These are phyloP conservation scores for Pseudogymnoascus sp. DNA, from an alignment of 2,329 filamentous ascomycete genomes.

Conservation along the genomic window DNA sequence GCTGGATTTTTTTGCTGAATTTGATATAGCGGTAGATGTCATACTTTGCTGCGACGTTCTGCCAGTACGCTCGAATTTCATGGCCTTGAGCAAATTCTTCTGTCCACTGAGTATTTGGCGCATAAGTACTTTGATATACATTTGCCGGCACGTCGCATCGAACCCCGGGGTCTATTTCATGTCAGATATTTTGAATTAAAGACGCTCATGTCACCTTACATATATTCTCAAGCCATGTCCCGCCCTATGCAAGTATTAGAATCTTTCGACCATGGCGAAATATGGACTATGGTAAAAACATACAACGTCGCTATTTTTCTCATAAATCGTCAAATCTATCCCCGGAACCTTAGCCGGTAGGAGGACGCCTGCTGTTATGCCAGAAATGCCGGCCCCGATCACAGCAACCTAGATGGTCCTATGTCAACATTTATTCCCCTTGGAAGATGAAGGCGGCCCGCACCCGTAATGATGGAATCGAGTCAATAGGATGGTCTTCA, in stretches of 20 bases:
- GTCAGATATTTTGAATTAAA: conserved; percentile 38
- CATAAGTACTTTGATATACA: conserved; percentile 62
- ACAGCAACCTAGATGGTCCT: conserved; percentile 40
- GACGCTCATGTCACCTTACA: conserved; percentile 18
- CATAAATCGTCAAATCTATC: conserved; percentile 57
- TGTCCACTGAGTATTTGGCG: conserved; percentile 60
- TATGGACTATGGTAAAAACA: conserved; percentile 42
- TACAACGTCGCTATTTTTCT: conserved; percentile 61
- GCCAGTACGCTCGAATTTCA: conserved; percentile 63
- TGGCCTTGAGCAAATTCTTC: conserved; percentile 59
- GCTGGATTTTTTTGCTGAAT: conserved; percentile 48
- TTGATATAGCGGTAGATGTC: conserved; percentile 53
- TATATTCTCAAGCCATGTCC: conserved; percentile 47
- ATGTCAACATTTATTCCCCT: not conserved
- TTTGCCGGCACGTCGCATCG: conserved; percentile 63
- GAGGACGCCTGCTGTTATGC: conserved; percentile 56
- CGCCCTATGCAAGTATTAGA: conserved; percentile 31
- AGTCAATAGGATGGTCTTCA: conserved; percentile 33
- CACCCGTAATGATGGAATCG: conserved; percentile 10
- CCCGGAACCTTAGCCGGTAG: conserved; percentile 62
- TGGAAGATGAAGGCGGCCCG: not conserved
- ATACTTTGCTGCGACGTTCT: conserved; percentile 53
- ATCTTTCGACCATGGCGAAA: conserved; percentile 26
- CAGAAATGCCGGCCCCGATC: conserved; percentile 56
- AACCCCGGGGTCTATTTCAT: conserved; percentile 42